Percentiles rank a stretch among this genome's conserved stretches.
Conservation (phyloP, 2,329 filamentous ascomycete genomes). For the Davidsoniella virescens region DNA sequence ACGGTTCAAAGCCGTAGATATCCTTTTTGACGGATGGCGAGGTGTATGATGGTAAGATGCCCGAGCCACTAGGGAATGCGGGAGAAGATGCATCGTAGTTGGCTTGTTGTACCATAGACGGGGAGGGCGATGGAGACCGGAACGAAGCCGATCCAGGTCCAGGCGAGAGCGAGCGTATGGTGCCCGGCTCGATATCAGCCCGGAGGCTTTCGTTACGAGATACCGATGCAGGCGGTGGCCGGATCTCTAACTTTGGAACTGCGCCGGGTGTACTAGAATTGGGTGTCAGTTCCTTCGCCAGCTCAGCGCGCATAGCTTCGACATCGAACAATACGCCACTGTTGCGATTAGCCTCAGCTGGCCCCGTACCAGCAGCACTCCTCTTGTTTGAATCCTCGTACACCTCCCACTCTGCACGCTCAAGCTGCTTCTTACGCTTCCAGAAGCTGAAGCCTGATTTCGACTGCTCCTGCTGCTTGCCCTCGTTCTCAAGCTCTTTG, state of each 20-base stretch:
- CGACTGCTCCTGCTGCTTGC: slow-evolving; percentile 35
- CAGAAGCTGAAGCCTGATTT: slow-evolving; percentile 56
- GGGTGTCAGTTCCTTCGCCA: slow-evolving; percentile 68
- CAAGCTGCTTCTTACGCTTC: slow-evolving; percentile 60
- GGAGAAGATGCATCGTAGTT: slow-evolving; percentile 1
- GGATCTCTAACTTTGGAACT: slow-evolving; percentile 3
- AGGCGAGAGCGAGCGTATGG: slow-evolving; percentile 3
- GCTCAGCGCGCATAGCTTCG: slow-evolving; percentile 76
- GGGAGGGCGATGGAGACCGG: slow-evolving; percentile 4
- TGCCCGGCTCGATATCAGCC: background rate
- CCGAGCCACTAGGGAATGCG: background rate
- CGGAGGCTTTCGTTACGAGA: slow-evolving; percentile 7
- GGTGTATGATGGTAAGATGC: background rate
- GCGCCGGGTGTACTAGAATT: slow-evolving; percentile 24
- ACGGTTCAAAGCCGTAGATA: slow-evolving; percentile 11
- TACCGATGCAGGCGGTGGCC: slow-evolving; percentile 9
- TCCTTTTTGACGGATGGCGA: slow-evolving; percentile 5
- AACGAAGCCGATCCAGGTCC: slow-evolving; percentile 1
- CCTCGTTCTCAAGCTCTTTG: slow-evolving; percentile 67
- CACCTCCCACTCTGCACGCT: slow-evolving; percentile 86
- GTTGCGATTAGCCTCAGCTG: slow-evolving; percentile 29
- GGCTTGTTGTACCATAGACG: background rate
- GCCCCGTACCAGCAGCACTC: slow-evolving; percentile 23
- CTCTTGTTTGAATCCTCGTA: slow-evolving; percentile 54
- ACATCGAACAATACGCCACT: slow-evolving; percentile 76